A percentile compares a stretch with the other conserved stretches of the same genome.
Conservation (phyloP, 2,329 filamentous ascomycete genomes). For the Beauveria australis region DNA sequence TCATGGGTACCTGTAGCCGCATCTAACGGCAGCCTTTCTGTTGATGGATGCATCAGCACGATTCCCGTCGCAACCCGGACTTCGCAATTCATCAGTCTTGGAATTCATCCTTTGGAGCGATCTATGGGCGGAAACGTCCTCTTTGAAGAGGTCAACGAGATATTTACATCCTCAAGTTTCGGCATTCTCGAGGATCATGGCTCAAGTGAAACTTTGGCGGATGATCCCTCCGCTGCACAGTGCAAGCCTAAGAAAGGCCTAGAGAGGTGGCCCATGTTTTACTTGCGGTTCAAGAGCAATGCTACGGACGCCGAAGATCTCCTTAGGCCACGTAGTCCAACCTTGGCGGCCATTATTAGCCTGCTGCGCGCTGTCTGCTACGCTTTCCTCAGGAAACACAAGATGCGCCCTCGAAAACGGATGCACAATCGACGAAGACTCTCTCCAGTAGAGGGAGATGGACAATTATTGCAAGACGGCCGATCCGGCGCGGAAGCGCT, state of each 20-base stretch:
- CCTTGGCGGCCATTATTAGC: slow-evolving; percentile 42
- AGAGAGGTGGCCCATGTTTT: slow-evolving; percentile 86
- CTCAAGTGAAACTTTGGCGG: slow-evolving; percentile 15
- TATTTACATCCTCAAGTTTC: slow-evolving; percentile 73
- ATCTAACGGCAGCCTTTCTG: slow-evolving; percentile 48
- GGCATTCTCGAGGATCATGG: slow-evolving; percentile 48
- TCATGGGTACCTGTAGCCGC: slow-evolving; percentile 68
- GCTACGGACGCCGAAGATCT: slow-evolving; percentile 25
- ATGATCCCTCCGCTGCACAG: background rate
- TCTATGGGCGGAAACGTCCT: slow-evolving; percentile 54
- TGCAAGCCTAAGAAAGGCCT: slow-evolving; percentile 52
- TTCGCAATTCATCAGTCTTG: slow-evolving; percentile 75
- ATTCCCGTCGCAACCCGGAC: slow-evolving; percentile 62
- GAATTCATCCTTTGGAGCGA: slow-evolving; percentile 55
- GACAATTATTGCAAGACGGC: background rate
- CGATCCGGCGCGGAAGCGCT: background rate
- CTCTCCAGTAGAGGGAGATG: background rate
- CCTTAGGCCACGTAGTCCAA: slow-evolving; percentile 10
- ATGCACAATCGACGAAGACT: slow-evolving; percentile 9
- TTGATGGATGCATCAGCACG: slow-evolving; percentile 66
- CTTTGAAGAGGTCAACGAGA: slow-evolving; percentile 68
- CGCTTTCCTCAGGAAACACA: slow-evolving; percentile 67
- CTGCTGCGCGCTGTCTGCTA: slow-evolving; percentile 61
- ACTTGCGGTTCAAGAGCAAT: slow-evolving; percentile 53
- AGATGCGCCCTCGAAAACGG: slow-evolving; percentile 49